Evolutionary conservation across 2,329 filamentous ascomycete genomes (phyloP).

Genomic region (Ascochyta viciae-villosae): DNA sequence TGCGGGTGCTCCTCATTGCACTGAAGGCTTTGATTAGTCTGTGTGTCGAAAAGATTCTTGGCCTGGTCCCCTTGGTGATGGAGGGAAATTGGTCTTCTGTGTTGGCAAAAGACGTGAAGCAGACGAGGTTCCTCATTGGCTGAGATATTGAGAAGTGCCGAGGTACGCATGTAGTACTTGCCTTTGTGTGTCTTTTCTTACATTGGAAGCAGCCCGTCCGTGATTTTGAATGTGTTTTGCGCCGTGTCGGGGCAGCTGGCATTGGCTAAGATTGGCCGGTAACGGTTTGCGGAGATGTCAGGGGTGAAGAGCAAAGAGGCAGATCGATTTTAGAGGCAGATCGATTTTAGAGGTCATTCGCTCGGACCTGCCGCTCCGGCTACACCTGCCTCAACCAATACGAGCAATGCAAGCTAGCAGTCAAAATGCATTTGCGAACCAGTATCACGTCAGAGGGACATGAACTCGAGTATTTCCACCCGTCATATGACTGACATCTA

Average conservation of each 20-base stretch:
- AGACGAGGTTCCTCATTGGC: not conserved
- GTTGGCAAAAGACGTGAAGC: not conserved
- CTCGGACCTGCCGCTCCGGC: not conserved
- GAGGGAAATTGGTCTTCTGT: not conserved
- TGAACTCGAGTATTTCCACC: too few relatives aligned
- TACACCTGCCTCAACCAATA: not conserved
- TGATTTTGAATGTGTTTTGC: constrained; percentile 44
- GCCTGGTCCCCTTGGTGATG: too few relatives aligned
- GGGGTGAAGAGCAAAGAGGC: not conserved
- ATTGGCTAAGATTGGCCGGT: constrained; percentile 2
- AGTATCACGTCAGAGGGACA: not conserved
- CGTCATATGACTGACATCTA: constrained; percentile 3
- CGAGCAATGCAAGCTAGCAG: not conserved
- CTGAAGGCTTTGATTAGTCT: constrained; percentile 15
- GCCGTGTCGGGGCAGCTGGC: constrained; percentile 23
- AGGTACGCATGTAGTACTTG: constrained; percentile 11
- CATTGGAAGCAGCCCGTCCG: constrained; percentile 43
- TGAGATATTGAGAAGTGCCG: not conserved
- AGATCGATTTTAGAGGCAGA: not conserved
- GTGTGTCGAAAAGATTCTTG: not conserved
- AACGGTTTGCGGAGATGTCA: not conserved
- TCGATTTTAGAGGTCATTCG: not conserved
- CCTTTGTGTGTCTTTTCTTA: constrained; percentile 45
- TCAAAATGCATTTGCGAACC: not conserved
- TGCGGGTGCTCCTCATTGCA: constrained; percentile 42